These are phyloP conservation scores for Quercus agrifolia DNA, from an alignment of 306 rosid species.

Conservation along the genomic window DNA sequence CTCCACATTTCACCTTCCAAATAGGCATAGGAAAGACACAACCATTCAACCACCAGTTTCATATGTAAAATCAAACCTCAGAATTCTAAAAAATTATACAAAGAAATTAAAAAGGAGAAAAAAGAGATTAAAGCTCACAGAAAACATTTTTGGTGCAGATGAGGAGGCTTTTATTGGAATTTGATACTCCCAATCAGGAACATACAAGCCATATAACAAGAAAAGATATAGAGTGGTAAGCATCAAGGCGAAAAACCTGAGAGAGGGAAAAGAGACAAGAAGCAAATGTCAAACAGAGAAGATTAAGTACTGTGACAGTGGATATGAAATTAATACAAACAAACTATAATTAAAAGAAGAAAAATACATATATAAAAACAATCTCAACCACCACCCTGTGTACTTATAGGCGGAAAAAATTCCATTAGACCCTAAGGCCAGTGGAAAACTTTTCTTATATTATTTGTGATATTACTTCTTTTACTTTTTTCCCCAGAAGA, in stretches of 20 bases:
- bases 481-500: not conserved
- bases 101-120: not conserved
- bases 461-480: too few species aligned
- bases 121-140: conserved; percentile 47
- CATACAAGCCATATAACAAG: conserved; percentile 64
- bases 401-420: too few species aligned
- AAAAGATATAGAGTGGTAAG: conserved; percentile 54
- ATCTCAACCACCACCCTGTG: too few species aligned
- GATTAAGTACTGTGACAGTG: not conserved
- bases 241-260: conserved; percentile 57
- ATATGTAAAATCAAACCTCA: not conserved
- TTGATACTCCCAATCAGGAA: conserved; percentile 92
- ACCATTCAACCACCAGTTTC: conserved; percentile 10
- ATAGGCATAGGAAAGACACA: not conserved
- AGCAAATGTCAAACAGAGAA: not conserved
- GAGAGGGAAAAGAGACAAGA: not conserved
- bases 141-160: conserved; percentile 44
- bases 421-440: too few species aligned
- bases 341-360: too few species aligned
- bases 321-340: not conserved
- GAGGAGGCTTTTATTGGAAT: conserved; percentile 42
- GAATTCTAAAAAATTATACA: not conserved
- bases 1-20: conserved; percentile 85
- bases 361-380: too few species aligned
- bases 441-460: too few species aligned